Evolutionary conservation across 768 basidiomycete genomes (phyloP).

Genomic region (Rickenella mellea): DNA sequence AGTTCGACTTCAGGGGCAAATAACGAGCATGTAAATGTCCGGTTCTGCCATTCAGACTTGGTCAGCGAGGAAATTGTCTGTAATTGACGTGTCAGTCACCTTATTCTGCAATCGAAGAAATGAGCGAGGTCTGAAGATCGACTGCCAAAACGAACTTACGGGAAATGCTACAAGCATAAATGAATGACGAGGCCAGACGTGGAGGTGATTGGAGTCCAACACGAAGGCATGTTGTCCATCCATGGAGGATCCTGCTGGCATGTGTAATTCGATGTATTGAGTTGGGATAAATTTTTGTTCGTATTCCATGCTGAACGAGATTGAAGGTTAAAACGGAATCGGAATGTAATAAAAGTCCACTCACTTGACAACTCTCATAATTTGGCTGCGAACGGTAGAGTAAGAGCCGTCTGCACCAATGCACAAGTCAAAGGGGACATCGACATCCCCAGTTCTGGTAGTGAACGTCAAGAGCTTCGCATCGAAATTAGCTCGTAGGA

Average conservation of each 20-base stretch:
- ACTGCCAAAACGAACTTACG: too few relatives aligned
- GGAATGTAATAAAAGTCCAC: constrained; percentile 22
- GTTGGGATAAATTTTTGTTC: constrained; percentile 91
- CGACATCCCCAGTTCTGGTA: constrained; percentile 41
- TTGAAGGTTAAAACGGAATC: constrained; percentile 17
- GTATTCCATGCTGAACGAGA: constrained; percentile 75
- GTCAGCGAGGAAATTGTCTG: constrained; percentile 10
- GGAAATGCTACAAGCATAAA: constrained; percentile 99
- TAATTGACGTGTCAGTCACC: constrained; percentile 6
- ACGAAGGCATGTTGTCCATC: constrained; percentile 60
- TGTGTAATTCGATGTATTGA: constrained; percentile 93
- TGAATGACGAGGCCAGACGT: constrained; percentile 98
- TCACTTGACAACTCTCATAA: constrained; percentile 92
- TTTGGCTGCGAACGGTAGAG: constrained; percentile 81
- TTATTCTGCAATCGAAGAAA: constrained; percentile 8
- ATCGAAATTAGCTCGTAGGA: constrained; percentile 69
- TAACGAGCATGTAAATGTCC: constrained; percentile 93
- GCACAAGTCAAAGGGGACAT: constrained; percentile 63
- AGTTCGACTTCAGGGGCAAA: constrained; percentile 79
- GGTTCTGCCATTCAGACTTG: too few relatives aligned
- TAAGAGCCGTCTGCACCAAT: constrained; percentile 93
- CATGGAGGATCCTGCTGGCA: constrained; percentile 67
- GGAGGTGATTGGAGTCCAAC: constrained; percentile 91
- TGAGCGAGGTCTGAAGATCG: constrained; percentile 10
- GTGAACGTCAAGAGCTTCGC: constrained; percentile 40